Conservation (phyloP, 139 green algal species). For the Nannochloris sp. region DNA sequence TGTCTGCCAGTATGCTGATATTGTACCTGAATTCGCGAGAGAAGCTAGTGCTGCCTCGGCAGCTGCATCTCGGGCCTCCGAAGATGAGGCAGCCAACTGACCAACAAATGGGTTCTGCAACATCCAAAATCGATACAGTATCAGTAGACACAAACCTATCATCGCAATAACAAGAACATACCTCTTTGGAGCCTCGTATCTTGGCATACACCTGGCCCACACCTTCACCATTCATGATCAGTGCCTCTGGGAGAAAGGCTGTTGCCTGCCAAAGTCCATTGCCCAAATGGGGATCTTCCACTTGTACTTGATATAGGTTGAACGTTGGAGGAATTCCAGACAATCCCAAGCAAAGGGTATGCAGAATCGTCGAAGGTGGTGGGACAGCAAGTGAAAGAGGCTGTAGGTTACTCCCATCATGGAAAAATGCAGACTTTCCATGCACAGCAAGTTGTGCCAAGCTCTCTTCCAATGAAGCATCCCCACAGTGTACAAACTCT, state of each 20-base stretch:
- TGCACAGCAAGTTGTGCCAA: conserved; percentile 15
- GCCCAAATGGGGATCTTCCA: background rate
- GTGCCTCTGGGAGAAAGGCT: background rate
- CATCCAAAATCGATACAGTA: conserved; percentile 2
- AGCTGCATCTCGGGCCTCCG: conserved; percentile 9
- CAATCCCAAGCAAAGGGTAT: conserved; percentile 21
- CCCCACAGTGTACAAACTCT: conserved; percentile 23
- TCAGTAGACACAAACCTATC: background rate
- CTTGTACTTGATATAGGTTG: background rate
- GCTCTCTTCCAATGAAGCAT: conserved; percentile 16
- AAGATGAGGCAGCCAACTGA: conserved; percentile 6
- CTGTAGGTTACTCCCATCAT: background rate
- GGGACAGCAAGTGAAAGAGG: background rate
- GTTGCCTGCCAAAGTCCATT: background rate
- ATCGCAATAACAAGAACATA: background rate
- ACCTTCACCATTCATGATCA: background rate
- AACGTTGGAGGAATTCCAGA: conserved; percentile 13
- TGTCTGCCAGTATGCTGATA: conserved; percentile 25
- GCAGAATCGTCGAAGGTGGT: conserved; percentile 13
- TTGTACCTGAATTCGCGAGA: conserved; percentile 10
- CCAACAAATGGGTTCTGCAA: conserved; percentile 2
- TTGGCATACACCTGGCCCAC: background rate
- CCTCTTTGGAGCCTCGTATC: conserved; percentile 4
- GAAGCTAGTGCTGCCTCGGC: conserved; percentile 12
- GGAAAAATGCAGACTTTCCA: background rate